Percentiles rank a stretch among this genome's conserved stretches.
These are phyloP conservation scores for Aschersonia sp. DNA, from an alignment of 2,329 filamentous ascomycete genomes.

Conservation along the genomic window DNA sequence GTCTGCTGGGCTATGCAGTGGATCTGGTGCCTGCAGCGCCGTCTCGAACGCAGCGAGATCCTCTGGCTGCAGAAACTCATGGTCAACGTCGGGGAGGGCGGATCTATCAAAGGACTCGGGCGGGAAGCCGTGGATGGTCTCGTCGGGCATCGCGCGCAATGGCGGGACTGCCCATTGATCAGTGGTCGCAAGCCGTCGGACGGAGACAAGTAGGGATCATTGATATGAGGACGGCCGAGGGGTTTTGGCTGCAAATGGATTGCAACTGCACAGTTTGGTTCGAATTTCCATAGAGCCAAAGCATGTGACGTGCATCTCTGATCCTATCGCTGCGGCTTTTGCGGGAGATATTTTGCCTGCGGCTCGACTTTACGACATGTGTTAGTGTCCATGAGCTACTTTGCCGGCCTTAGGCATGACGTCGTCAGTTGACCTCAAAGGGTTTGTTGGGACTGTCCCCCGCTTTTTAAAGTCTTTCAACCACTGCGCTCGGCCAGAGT, in stretches of 20 bases:
- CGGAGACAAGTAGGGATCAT: too few relatives aligned
- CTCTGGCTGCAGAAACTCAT: slow-evolving; percentile 59
- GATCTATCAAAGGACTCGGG: slow-evolving; percentile 52
- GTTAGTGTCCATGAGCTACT: not conserved
- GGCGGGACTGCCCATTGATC: not conserved
- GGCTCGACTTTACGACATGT: not conserved
- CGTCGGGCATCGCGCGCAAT: slow-evolving; percentile 8
- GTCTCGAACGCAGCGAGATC: slow-evolving; percentile 68
- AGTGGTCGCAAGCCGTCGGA: not conserved
- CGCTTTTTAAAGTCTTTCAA: not conserved
- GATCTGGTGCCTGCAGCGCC: slow-evolving; percentile 71
- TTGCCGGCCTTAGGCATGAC: not conserved
- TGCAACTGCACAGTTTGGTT: too few relatives aligned
- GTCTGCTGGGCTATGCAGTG: slow-evolving; percentile 48
- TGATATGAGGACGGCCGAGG: too few relatives aligned
- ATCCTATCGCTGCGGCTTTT: too few relatives aligned
- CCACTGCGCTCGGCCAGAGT: too few relatives aligned
- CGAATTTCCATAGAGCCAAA: too few relatives aligned
- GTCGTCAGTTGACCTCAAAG: not conserved
- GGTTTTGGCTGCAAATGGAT: too few relatives aligned
- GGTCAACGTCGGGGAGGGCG: slow-evolving; percentile 63
- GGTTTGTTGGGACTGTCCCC: not conserved
- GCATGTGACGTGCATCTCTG: too few relatives aligned
- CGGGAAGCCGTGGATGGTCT: slow-evolving; percentile 39
- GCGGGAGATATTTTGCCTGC: not conserved